phyloP scores from a whole-genome alignment of 1,284 basidiomycete genomes.

The Sphagnurus paluster region DNA sequence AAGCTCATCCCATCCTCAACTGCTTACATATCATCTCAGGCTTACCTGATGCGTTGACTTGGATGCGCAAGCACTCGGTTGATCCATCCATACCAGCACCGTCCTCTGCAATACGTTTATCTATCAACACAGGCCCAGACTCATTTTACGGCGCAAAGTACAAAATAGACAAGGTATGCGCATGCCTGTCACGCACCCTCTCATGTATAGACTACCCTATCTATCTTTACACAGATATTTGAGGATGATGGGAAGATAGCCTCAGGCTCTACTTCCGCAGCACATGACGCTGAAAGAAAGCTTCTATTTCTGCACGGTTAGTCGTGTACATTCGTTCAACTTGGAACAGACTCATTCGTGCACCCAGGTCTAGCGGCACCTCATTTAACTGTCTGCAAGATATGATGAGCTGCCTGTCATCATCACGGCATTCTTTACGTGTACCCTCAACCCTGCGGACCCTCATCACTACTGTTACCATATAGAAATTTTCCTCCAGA shows the following conservation, averaged over 20 bases:
- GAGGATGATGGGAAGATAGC: slow-evolving; percentile 61
- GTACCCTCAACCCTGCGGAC: neutral
- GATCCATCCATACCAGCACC: slow-evolving; percentile 18
- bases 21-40: slow-evolving; percentile 27
- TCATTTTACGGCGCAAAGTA: slow-evolving; percentile 68
- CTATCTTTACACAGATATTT: slow-evolving; percentile 9
- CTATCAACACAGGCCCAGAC: slow-evolving; percentile 47
- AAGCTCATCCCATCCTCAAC: slow-evolving; percentile 4
- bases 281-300: slow-evolving; percentile 47
- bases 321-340: slow-evolving; percentile 6
- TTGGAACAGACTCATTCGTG: neutral
- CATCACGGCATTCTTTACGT: neutral
- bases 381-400: slow-evolving; percentile 32
- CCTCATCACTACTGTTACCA: too few species aligned
- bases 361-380: slow-evolving; percentile 32
- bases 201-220: slow-evolving; percentile 28
- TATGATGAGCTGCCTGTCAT: slow-evolving; percentile 17
- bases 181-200: too few species aligned
- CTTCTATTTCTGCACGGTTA: slow-evolving; percentile 59
- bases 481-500: too few species aligned
- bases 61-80: slow-evolving; percentile 35
- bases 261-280: slow-evolving; percentile 53
- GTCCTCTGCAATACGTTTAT: slow-evolving; percentile 42
- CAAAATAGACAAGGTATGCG: slow-evolving; percentile 55
- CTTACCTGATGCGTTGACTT: slow-evolving; percentile 32